Base-by-base conservation (phyloP, 129 eudicot genomes). In the Centrapalus pauciflorus region DNA sequence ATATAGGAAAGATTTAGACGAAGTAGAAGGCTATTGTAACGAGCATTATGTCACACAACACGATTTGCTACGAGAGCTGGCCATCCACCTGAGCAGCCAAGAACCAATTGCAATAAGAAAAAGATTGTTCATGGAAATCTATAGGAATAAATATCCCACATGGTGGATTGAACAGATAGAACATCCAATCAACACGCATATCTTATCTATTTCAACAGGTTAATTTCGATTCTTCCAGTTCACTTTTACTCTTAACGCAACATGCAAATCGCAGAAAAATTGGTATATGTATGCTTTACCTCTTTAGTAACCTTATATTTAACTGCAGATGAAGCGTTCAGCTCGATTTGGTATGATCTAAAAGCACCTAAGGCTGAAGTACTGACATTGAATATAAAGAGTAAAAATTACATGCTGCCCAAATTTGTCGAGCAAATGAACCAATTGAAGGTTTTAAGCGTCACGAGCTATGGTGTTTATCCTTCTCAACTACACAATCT, bases 151-250 rank as follows among this genome's bases (percentile, higher is more conserved):
- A 30, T 68, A 49, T 10, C 59, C 76, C 32, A 43, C 48, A 21
- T 59, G 49, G 66, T 69, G 59, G 68, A 7, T 41, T 38, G 60
- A 45, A 28, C 57, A 52, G 17, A 6, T 58, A 13, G 16, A n/a
- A 45, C 70, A 50, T 13, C 69, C 66, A n/a, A 63, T 67, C 11
- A 1, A 37, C 8, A 55, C 79, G 1, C 69, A 67, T 7, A 63
- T 79, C 0, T 21, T 79, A 40, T 67, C 83, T 46, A 74, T 79
- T 28, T 73, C 83, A 13, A 68, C 73, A 45, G 80, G 79, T 79
- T n/a, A n/a, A n/a, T n/a, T 17, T 79, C 50, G 26, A 41, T 1
- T 55, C 51, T 12, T 52, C 13, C 23, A n/a, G 12, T 35, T 12
- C 51, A 26, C 8, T n/a, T 11, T 46, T 27, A 29, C 29, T 24